phyloP scores from a whole-genome alignment of 1,284 basidiomycete species.

The Pyrrhoderma noxium region DNA sequence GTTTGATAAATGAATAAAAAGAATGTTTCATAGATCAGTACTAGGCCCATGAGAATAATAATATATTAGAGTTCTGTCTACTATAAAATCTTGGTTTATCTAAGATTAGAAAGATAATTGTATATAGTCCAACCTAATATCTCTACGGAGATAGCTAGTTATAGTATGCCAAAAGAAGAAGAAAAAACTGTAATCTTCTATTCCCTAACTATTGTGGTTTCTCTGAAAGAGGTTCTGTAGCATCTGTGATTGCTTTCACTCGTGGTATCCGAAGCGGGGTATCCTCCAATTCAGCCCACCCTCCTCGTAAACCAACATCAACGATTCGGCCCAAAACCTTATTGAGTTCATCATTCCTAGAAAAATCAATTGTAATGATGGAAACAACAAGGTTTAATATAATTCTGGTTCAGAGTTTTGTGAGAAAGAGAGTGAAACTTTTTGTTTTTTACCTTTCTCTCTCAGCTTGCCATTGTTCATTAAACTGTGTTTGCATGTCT shows the following conservation, averaged over 20 bases:
- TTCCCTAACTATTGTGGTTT: background rate
- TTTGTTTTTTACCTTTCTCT: constrained; percentile 45
- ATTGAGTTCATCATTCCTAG: constrained; percentile 58
- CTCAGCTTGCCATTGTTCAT: constrained; percentile 38
- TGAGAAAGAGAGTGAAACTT: too few species aligned
- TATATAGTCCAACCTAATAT: too few species aligned
- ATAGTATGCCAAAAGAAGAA: too few species aligned
- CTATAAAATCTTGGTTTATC: too few species aligned
- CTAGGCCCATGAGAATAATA: too few species aligned
- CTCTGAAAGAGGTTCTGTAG: background rate
- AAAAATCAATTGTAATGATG: background rate
- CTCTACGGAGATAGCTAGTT: too few species aligned
- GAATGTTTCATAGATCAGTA: too few species aligned
- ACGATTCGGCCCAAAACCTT: constrained; percentile 64
- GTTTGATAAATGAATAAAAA: too few species aligned
- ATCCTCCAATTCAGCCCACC: constrained; percentile 57
- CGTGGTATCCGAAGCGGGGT: constrained; percentile 43
- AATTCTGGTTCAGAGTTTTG: too few species aligned
- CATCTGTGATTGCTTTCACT: background rate
- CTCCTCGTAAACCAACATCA: constrained; percentile 61
- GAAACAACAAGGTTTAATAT: background rate
- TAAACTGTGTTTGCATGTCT: constrained; percentile 36
- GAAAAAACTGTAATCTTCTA: too few species aligned
- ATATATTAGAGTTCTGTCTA: too few species aligned
- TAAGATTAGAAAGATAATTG: too few species aligned